Conservation (phyloP, 352 stramenopile species). For the Aphanomyces cochlioides region DNA sequence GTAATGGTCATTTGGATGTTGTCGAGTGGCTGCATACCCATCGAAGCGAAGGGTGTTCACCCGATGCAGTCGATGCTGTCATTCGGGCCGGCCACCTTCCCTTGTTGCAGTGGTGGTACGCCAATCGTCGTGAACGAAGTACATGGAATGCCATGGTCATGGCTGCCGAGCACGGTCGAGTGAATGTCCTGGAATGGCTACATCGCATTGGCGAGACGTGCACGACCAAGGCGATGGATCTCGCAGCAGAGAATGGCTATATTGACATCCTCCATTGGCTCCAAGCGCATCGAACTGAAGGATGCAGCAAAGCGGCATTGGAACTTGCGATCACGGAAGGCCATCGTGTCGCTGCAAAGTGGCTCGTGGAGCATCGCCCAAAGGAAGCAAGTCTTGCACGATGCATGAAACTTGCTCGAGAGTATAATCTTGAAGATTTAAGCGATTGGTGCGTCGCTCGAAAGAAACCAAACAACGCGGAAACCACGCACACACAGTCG, state of each 20-base stretch:
- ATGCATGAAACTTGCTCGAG: neutral
- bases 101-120: conserved; percentile 34
- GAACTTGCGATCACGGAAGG: neutral
- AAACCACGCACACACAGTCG: neutral
- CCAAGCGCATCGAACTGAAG: conserved; percentile 45
- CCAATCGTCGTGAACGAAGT: conserved; percentile 29
- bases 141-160: conserved; percentile 28
- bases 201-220: conserved; percentile 15
- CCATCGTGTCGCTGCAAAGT: neutral
- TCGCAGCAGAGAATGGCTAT: conserved; percentile 38
- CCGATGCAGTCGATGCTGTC: conserved; percentile 38
- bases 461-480: neutral
- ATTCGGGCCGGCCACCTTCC: conserved; percentile 36
- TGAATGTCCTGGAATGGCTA: conserved; percentile 29
- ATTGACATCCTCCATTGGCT: conserved; percentile 42
- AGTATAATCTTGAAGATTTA: neutral
- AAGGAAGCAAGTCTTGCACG: neutral
- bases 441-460: neutral
- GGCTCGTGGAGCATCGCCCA: conserved; percentile 6
- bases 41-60: conserved; percentile 33
- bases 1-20: conserved; percentile 37
- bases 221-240: conserved; percentile 35
- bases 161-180: conserved; percentile 27
- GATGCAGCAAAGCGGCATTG: neutral
- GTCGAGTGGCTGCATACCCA: conserved; percentile 38